Conservation (phyloP, 2,329 filamentous ascomycete genomes). For the Thielaviopsis punctulata region DNA sequence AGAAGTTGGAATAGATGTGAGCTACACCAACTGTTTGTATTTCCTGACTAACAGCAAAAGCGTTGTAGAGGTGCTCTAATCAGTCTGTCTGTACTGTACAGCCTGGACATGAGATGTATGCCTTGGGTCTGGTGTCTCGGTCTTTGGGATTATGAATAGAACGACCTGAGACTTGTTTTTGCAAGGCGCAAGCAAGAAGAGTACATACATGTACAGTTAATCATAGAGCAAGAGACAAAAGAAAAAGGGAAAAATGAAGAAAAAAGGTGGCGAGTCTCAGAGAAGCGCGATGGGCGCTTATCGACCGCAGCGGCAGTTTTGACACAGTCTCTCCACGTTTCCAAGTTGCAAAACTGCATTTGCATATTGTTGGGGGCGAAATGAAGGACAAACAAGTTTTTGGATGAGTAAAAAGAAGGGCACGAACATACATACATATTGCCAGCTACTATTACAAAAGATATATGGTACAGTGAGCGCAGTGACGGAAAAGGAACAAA, state of each 20-base stretch:
- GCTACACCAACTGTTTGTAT: too few relatives aligned
- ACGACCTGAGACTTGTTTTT: not conserved
- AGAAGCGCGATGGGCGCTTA: not conserved
- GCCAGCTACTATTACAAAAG: too few relatives aligned
- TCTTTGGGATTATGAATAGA: not conserved
- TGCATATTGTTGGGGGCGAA: not conserved
- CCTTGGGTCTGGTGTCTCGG: not conserved
- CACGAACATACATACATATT: too few relatives aligned
- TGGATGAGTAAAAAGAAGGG: not conserved
- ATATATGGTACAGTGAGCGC: too few relatives aligned
- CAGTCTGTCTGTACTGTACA: too few relatives aligned
- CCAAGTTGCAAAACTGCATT: not conserved
- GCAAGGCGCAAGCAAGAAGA: not conserved
- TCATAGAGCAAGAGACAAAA: too few relatives aligned
- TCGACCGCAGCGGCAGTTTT: not conserved
- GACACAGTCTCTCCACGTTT: not conserved
- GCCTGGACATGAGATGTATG: not conserved
- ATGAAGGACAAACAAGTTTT: not conserved
- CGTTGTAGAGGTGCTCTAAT: too few relatives aligned
- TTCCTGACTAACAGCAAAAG: too few relatives aligned
- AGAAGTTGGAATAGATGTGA: not conserved
- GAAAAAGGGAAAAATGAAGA: not conserved
- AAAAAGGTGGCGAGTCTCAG: not conserved
- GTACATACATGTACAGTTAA: not conserved
- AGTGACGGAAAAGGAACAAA: too few relatives aligned